A percentile compares a stretch with the other conserved stretches of the same genome.
These are phyloP conservation scores for Suhomyces canberraensis DNA, from an alignment of 805 yeast genomes.

Conservation along the genomic window DNA sequence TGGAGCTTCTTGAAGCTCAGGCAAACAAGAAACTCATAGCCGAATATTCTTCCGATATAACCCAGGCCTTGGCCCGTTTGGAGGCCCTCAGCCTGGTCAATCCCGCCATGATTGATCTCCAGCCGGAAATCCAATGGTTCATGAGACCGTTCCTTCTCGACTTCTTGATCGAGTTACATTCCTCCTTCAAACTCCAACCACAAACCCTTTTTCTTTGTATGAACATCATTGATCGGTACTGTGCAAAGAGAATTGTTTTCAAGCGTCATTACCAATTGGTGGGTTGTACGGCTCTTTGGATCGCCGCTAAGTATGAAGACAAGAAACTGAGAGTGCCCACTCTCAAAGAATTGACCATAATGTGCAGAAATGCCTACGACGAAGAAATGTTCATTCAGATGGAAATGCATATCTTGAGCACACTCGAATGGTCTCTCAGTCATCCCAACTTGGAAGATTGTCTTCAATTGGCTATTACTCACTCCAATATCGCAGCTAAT, in stretches of 20 bases:
- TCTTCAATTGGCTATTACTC: conserved; percentile 38
- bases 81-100: conserved; percentile 43
- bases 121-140: conserved; percentile 48
- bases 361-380: conserved; percentile 60
- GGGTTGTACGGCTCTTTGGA: conserved; percentile 47
- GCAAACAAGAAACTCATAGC: conserved; percentile 40
- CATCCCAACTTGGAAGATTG: conserved; percentile 54
- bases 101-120: conserved; percentile 49
- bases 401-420: conserved; percentile 42
- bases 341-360: conserved; percentile 47
- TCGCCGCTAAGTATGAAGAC: conserved; percentile 54
- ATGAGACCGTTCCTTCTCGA: conserved; percentile 46
- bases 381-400: conserved; percentile 49
- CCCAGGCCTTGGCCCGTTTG: conserved; percentile 34
- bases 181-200: conserved; percentile 40
- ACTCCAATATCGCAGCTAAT: conserved; percentile 21
- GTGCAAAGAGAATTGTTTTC: conserved; percentile 45
- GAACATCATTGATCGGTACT: conserved; percentile 45
- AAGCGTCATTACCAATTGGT: conserved; percentile 47
- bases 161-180: conserved; percentile 42
- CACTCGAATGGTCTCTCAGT: conserved; percentile 44
- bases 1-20: conserved; percentile 47
- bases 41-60: conserved; percentile 43
- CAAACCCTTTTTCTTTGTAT: conserved; percentile 42
- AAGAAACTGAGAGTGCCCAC: conserved; percentile 59